Evolutionary conservation across 140 eudicot genomes (phyloP).

Genomic region (Cichorium intybus): DNA sequence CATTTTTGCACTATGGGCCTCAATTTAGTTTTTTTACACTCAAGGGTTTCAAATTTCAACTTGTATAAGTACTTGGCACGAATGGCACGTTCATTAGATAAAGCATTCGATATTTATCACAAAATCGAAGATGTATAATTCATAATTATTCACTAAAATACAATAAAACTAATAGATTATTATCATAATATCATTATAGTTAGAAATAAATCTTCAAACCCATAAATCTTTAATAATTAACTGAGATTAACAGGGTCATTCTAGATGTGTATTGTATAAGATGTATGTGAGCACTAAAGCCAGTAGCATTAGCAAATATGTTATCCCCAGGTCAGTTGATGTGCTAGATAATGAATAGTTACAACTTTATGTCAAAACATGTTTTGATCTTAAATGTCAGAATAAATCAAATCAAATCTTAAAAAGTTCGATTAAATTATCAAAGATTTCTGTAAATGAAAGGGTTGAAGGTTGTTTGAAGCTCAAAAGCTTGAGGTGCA

Average conservation of each 20-base stretch:
- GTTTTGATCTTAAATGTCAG: neutral
- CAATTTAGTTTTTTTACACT: neutral
- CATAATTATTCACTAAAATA: constrained; percentile 11
- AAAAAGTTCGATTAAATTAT: neutral
- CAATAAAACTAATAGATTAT: constrained; percentile 1
- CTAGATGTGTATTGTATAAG: constrained; percentile 46
- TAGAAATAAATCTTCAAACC: neutral
- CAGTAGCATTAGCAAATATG: constrained; percentile 53
- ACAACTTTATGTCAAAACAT: constrained; percentile 2
- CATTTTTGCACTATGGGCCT: neutral
- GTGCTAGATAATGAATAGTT: constrained; percentile 33
- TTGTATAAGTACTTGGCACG: too few relatives aligned
- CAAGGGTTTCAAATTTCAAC: neutral
- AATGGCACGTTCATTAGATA: neutral
- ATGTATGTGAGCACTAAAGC: constrained; percentile 60
- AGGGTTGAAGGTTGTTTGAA: neutral
- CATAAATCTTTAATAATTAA: neutral
- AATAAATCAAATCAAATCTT: neutral
- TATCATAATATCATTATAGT: constrained; percentile 8
- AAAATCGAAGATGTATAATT: neutral
- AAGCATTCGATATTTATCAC: constrained; percentile 1
- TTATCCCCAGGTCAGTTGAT: constrained; percentile 52
- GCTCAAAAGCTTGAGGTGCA: neutral
- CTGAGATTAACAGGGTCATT: constrained; percentile 26
- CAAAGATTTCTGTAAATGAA: neutral